These are phyloP conservation scores for Malus sieversii DNA, from an alignment of 306 rosid genomes.

Conservation along the genomic window DNA sequence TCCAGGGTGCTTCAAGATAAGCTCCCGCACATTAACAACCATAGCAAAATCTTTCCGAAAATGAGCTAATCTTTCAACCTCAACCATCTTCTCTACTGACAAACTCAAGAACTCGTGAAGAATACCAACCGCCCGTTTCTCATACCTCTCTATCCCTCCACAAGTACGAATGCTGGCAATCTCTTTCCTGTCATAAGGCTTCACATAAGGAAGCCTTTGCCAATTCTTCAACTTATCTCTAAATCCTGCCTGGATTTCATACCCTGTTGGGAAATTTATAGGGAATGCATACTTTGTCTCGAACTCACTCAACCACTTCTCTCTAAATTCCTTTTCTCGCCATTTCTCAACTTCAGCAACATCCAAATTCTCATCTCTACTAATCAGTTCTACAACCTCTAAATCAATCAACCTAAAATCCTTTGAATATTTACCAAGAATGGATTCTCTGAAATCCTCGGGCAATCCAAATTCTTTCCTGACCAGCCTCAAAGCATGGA, in stretches of 20 bases:
- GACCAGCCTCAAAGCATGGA: conserved; percentile 64
- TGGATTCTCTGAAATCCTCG: conserved; percentile 60
- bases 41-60: conserved; percentile 53
- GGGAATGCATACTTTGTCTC: conserved; percentile 70
- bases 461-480: conserved; percentile 73
- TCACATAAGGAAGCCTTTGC: conserved; percentile 71
- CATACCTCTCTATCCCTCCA: conserved; percentile 52
- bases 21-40: conserved; percentile 54
- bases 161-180: conserved; percentile 26
- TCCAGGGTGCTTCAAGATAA: conserved; percentile 54
- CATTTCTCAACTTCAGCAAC: conserved; percentile 49
- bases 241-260: conserved; percentile 45
- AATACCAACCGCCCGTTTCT: conserved; percentile 69
- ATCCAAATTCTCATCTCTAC: conserved; percentile 30
- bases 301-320: conserved; percentile 81
- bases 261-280: conserved; percentile 58
- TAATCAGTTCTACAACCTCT: conserved; percentile 56
- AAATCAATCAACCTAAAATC: conserved; percentile 48
- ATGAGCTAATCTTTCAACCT: conserved; percentile 63
- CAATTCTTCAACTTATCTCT: conserved; percentile 66
- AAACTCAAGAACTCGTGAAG: conserved; percentile 77
- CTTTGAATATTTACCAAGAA: conserved; percentile 34
- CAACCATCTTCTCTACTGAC: conserved; percentile 82
- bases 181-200: conserved; percentile 62
- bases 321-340: conserved; percentile 64